These are phyloP conservation scores for Russula emetica DNA, from an alignment of 768 basidiomycete species.

Conservation along the genomic window DNA sequence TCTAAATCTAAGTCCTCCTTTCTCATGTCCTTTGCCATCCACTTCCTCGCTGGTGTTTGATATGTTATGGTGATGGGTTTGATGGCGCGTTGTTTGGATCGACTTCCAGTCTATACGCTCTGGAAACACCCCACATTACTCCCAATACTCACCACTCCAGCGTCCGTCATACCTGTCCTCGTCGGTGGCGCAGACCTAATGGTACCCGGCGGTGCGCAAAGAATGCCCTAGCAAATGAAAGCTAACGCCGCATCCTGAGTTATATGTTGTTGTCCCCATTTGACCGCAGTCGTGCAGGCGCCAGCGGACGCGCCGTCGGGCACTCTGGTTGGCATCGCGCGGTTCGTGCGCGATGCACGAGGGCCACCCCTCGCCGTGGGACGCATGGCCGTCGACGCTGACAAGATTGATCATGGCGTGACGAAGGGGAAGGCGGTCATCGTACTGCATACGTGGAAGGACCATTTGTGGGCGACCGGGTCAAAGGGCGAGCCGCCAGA, in stretches of 20 bases:
- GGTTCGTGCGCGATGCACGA: constrained; percentile 38
- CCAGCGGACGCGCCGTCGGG: constrained; percentile 41
- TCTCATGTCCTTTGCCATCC: constrained; percentile 2
- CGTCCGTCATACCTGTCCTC: constrained; percentile 65
- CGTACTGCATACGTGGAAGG: constrained; percentile 72
- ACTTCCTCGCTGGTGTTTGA: not conserved
- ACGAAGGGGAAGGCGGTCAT: constrained; percentile 70
- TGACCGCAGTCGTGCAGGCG: constrained; percentile 53
- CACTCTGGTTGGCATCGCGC: constrained; percentile 61
- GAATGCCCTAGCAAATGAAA: constrained; percentile 2
- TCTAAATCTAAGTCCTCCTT: not conserved
- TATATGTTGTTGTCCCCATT: not conserved
- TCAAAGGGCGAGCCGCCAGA: constrained; percentile 55
- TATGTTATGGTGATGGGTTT: not conserved
- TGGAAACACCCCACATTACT: constrained; percentile 71
- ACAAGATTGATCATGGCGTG: constrained; percentile 36
- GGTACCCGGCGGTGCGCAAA: constrained; percentile 72
- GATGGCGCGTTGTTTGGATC: not conserved
- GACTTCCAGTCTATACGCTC: constrained; percentile 59
- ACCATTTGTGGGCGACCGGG: constrained; percentile 70
- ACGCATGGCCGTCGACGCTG: constrained; percentile 50
- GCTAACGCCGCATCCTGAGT: not conserved
- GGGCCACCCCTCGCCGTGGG: constrained; percentile 74
- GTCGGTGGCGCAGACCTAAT: constrained; percentile 82
- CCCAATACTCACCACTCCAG: constrained; percentile 66